A percentile compares a stretch with the other conserved stretches of the same genome.
Conservation (phyloP, 148 eudicot genomes). For the Bassia scoparia region DNA sequence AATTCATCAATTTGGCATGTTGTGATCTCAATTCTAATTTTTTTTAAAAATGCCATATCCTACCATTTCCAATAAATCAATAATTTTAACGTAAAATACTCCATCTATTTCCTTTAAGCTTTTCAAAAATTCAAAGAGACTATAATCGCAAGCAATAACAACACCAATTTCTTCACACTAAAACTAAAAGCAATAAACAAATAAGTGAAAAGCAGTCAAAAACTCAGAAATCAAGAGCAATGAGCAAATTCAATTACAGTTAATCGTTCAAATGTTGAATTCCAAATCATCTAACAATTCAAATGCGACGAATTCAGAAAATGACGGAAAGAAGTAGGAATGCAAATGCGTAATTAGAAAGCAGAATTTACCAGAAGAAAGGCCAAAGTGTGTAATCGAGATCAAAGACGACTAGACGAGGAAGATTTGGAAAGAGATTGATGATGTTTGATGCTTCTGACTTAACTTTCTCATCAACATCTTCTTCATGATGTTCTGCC, state of each 20-base stretch:
- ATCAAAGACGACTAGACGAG: slow-evolving; percentile 43
- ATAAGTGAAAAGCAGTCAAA: background rate
- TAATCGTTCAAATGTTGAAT: background rate
- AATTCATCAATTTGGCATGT: no score
- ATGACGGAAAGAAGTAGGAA: background rate
- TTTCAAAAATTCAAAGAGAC: no score
- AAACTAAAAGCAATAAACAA: no score
- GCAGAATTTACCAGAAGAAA: slow-evolving; percentile 39
- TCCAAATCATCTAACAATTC: background rate
- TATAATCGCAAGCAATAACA: background rate
- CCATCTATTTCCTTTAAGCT: no score
- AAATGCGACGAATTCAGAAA: background rate
- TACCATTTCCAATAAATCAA: no score
- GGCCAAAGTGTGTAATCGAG: slow-evolving; percentile 51
- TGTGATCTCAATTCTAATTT: no score
- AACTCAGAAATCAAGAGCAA: background rate
- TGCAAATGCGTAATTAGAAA: background rate
- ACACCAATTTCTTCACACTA: background rate
- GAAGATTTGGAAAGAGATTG: slow-evolving; percentile 28
- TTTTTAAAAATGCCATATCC: no score
- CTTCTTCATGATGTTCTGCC: background rate
- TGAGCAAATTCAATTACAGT: background rate
- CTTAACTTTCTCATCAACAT: slow-evolving; percentile 29
- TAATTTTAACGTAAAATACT: no score
- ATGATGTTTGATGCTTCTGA: slow-evolving; percentile 34